Conservation (phyloP, 1,284 basidiomycete species). For the Vanrija sp. region DNA sequence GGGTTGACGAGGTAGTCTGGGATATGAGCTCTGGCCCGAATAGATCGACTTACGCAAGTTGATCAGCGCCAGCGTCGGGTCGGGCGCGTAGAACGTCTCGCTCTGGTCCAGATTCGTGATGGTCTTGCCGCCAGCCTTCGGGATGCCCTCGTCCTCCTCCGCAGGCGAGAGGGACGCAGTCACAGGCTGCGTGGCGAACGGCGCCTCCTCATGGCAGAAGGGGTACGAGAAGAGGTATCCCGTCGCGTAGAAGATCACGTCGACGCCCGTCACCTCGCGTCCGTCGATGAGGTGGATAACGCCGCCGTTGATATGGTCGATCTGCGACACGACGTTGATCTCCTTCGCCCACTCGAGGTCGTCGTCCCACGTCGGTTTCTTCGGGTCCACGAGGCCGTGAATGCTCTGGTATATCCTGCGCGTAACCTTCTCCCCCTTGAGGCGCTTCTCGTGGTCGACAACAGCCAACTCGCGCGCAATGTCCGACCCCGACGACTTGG, state of each 20-base stretch:
- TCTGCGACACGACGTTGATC: slow-evolving; percentile 38
- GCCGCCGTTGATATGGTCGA: slow-evolving; percentile 32
- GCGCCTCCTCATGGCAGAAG: slow-evolving; percentile 32
- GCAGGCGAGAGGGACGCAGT: slow-evolving; percentile 13
- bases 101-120: slow-evolving; percentile 19
- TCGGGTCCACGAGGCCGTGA: slow-evolving; percentile 6
- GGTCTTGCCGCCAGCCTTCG: slow-evolving; percentile 18
- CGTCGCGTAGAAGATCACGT: slow-evolving; percentile 51
- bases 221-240: slow-evolving; percentile 51
- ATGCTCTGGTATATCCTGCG: slow-evolving; percentile 43
- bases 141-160: slow-evolving; percentile 2
- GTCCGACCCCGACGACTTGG: slow-evolving; percentile 54
- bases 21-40: background rate
- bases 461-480: slow-evolving; percentile 52
- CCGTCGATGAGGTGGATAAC: slow-evolving; percentile 11
- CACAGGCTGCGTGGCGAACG: slow-evolving; percentile 17
- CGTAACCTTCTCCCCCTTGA: slow-evolving; percentile 9
- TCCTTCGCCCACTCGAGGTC: slow-evolving; percentile 34
- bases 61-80: slow-evolving; percentile 46
- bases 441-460: slow-evolving; percentile 23
- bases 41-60: slow-evolving; percentile 32
- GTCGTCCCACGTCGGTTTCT: slow-evolving; percentile 13
- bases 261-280: slow-evolving; percentile 29
- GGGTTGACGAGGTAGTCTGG: slow-evolving; percentile 48
- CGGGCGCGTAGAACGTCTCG: slow-evolving; percentile 43